Conservation (phyloP, 2,329 filamentous ascomycete species). For the Eutypa lata region DNA sequence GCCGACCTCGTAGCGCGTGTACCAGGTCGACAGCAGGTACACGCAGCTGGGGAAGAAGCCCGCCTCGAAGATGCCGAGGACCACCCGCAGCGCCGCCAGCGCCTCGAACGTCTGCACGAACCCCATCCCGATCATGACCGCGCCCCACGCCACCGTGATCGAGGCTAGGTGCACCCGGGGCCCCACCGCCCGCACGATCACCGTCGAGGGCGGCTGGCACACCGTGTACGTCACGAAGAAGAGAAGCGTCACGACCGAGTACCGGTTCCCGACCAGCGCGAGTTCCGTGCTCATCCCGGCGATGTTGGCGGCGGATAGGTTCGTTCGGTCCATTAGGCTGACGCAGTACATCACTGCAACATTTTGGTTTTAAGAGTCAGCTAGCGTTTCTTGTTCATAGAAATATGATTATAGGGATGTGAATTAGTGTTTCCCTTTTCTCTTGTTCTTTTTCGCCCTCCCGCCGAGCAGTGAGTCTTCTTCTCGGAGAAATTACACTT, state of each 20-base stretch:
- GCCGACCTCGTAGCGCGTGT: conserved; percentile 63
- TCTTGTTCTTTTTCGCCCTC: too few species aligned
- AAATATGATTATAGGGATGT: too few species aligned
- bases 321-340: neutral
- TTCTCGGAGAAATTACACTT: too few species aligned
- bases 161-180: conserved; percentile 60
- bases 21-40: conserved; percentile 64
- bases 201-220: conserved; percentile 60
- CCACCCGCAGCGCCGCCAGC: conserved; percentile 32
- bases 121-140: conserved; percentile 13
- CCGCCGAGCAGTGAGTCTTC: too few species aligned
- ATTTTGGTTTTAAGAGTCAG: too few species aligned
- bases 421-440: too few species aligned
- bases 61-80: conserved; percentile 51
- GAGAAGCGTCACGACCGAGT: conserved; percentile 53
- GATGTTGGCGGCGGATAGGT: neutral
- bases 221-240: conserved; percentile 67
- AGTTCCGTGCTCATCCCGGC: conserved; percentile 26
- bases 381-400: too few species aligned
- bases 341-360: neutral
- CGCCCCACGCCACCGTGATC: conserved; percentile 52
- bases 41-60: conserved; percentile 55
- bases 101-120: conserved; percentile 9
- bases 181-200: conserved; percentile 58
- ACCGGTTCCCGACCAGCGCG: conserved; percentile 52